Conservation (phyloP, 768 basidiomycete genomes). For the Tricholoma sp. region DNA sequence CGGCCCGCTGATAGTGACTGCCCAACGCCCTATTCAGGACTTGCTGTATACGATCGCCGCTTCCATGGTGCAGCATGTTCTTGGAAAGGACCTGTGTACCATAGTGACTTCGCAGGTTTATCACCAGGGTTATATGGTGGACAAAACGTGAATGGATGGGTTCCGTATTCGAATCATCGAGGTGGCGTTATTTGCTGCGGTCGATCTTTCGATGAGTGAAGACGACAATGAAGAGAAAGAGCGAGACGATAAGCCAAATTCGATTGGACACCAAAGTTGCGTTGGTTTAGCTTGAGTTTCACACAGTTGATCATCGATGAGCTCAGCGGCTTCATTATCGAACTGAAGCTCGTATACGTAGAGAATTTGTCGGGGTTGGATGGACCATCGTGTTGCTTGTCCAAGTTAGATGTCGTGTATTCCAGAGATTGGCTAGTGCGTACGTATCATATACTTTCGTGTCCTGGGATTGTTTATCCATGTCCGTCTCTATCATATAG, state of each 20-base stretch:
- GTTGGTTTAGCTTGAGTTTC: slow-evolving; percentile 53
- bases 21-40: slow-evolving; percentile 79
- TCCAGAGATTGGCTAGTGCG: too few species aligned
- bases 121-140: slow-evolving; percentile 84
- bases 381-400: too few species aligned
- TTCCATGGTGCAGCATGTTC: slow-evolving; percentile 73
- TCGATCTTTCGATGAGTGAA: slow-evolving; percentile 44
- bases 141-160: slow-evolving; percentile 87
- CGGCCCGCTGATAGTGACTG: slow-evolving; percentile 84
- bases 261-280: slow-evolving; percentile 61
- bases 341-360: too few species aligned
- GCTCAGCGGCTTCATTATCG: too few species aligned
- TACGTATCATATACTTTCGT: too few species aligned
- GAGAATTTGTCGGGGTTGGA: too few species aligned
- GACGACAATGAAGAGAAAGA: slow-evolving; percentile 49
- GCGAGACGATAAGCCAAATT: slow-evolving; percentile 57
- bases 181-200: slow-evolving; percentile 22
- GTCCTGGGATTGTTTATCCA: too few species aligned
- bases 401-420: too few species aligned
- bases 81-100: slow-evolving; percentile 69
- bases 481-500: too few species aligned
- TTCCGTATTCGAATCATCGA: slow-evolving; percentile 54
- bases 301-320: too few species aligned
- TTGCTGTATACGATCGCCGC: slow-evolving; percentile 75
- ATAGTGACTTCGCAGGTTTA: slow-evolving; percentile 73